These are phyloP conservation scores for Colletotrichum zoysiae DNA, from an alignment of 2,329 filamentous ascomycete species.

Conservation along the genomic window DNA sequence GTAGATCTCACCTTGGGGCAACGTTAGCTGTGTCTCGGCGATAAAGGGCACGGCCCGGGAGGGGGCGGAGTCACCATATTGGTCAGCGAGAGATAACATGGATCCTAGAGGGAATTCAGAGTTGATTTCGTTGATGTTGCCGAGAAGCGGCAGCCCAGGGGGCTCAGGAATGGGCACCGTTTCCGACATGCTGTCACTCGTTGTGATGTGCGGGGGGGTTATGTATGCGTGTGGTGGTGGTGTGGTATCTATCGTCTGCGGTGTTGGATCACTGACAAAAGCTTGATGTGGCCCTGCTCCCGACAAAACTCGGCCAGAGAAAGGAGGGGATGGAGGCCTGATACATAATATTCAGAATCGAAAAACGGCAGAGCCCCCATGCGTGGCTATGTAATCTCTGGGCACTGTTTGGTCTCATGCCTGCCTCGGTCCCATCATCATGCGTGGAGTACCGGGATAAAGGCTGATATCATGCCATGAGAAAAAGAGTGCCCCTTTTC, in stretches of 20 bases:
- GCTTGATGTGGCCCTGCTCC: not conserved
- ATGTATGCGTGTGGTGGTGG: not conserved
- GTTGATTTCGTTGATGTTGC: conserved; percentile 75
- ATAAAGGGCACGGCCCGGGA: conserved; percentile 8
- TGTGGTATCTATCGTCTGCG: not conserved
- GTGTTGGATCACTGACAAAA: not conserved
- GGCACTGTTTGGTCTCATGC: conserved; percentile 17
- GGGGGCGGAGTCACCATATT: conserved; percentile 66
- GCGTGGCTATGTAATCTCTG: conserved; percentile 31
- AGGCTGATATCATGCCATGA: conserved; percentile 35
- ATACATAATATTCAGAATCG: conserved; percentile 29
- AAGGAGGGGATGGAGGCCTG: conserved; percentile 14
- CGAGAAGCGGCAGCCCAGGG: conserved; percentile 72
- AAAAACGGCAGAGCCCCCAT: conserved; percentile 1
- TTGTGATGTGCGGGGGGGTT: not conserved
- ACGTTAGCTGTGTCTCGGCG: conserved; percentile 2
- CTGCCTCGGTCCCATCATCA: conserved; percentile 35
- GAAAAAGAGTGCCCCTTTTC: conserved; percentile 25
- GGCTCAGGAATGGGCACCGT: conserved; percentile 55
- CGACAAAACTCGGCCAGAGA: not conserved
- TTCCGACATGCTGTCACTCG: conserved; percentile 34
- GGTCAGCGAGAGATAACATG: conserved; percentile 69
- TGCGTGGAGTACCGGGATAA: conserved; percentile 36
- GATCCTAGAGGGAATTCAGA: conserved; percentile 68
- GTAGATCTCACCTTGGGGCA: conserved; percentile 66